These are phyloP conservation scores for Nepenthes gracilis DNA, from an alignment of 148 eudicot genomes.

Conservation along the genomic window DNA sequence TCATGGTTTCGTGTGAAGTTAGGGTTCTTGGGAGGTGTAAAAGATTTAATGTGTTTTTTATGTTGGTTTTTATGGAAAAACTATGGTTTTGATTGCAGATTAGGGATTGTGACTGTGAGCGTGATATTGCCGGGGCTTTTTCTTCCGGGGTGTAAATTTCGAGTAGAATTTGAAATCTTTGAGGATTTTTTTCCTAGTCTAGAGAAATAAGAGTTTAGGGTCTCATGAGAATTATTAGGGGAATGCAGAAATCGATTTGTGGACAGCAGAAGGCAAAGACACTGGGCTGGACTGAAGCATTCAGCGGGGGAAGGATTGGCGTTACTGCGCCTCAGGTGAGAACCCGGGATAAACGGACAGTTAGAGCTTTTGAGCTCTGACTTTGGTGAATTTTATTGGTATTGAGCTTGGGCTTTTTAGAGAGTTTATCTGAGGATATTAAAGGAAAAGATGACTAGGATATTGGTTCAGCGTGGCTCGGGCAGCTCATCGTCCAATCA, in stretches of 20 bases:
- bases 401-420: slow-evolving; percentile 3
- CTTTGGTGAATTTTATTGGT: slow-evolving; percentile 13
- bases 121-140: slow-evolving; percentile 10
- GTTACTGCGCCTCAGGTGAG: slow-evolving; percentile 66
- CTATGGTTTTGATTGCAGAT: slow-evolving; percentile 18
- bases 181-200: slow-evolving; percentile 25
- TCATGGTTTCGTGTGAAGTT: background rate
- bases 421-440: slow-evolving; percentile 7
- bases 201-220: slow-evolving; percentile 25
- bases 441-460: slow-evolving; percentile 55
- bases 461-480: slow-evolving; percentile 85
- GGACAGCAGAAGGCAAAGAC: slow-evolving; percentile 35
- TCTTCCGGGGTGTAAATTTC: slow-evolving; percentile 5
- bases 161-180: slow-evolving; percentile 26
- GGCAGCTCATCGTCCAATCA: slow-evolving; percentile 55
- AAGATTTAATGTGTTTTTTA: background rate
- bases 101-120: slow-evolving; percentile 14
- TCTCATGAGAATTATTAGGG: slow-evolving; percentile 99
- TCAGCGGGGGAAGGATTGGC: slow-evolving; percentile 41
- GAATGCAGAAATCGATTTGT: slow-evolving; percentile 83
- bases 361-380: slow-evolving; percentile 35
- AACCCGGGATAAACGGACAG: slow-evolving; percentile 60
- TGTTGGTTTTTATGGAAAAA: slow-evolving; percentile 4
- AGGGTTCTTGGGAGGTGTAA: background rate
- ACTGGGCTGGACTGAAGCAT: slow-evolving; percentile 49